Evolutionary conservation across 768 basidiomycete genomes (phyloP).

Genomic region (Xerocomus spinulosus): DNA sequence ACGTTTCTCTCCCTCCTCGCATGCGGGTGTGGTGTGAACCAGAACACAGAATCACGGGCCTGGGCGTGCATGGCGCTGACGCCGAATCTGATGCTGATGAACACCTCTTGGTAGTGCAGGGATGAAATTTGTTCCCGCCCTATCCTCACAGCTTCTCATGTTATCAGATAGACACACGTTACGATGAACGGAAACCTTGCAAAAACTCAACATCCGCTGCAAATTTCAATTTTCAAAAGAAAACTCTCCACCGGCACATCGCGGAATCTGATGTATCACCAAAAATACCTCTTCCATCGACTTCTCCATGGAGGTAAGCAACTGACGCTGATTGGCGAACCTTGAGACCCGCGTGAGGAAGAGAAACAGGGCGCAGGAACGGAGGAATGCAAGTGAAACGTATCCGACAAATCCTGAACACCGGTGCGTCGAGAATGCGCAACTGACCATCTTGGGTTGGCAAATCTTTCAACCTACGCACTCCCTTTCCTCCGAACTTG

Average conservation of each 20-base stretch:
- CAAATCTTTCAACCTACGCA: not conserved
- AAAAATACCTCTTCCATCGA: not conserved
- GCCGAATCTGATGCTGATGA: not conserved
- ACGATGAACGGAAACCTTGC: not conserved
- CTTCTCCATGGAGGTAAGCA: slow-evolving; percentile 10
- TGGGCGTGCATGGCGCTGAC: not conserved
- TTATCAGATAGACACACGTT: no score
- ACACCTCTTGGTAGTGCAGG: no score
- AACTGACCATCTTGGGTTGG: not conserved
- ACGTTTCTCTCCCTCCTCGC: slow-evolving; percentile 1
- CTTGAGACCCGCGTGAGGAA: slow-evolving; percentile 5
- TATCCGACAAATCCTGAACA: not conserved
- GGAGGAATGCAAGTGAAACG: not conserved
- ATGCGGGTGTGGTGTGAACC: not conserved
- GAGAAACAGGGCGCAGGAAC: slow-evolving; percentile 2
- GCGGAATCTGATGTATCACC: slow-evolving; percentile 1
- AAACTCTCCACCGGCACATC: not conserved
- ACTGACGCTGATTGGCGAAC: not conserved
- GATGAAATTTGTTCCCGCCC: no score
- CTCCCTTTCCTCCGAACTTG: not conserved
- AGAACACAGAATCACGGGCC: not conserved
- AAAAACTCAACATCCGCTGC: not conserved
- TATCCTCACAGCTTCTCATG: no score
- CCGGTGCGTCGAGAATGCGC: not conserved
- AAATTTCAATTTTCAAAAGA: not conserved